phyloP scores from a whole-genome alignment of 495 filamentous ascomycete species.

The Penicillium malachiteum region DNA sequence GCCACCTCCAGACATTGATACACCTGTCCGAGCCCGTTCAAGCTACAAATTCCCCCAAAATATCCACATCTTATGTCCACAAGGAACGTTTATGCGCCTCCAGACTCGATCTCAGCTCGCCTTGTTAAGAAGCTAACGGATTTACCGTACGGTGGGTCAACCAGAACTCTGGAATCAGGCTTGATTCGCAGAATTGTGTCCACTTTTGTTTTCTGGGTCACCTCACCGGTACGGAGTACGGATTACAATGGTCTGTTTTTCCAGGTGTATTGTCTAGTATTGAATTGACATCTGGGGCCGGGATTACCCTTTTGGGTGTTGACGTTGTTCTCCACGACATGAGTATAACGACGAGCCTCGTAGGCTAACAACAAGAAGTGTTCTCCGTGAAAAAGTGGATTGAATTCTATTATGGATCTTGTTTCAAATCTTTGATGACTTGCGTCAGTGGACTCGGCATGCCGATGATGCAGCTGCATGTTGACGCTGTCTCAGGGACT shows the following conservation, averaged over 20 bases:
- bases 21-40: neutral
- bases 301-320: constrained; percentile 9
- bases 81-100: constrained; percentile 1
- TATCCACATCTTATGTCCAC: neutral
- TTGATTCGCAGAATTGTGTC: constrained; percentile 15
- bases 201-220: constrained; percentile 1
- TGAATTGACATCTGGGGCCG: constrained; percentile 6
- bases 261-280: neutral
- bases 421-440: neutral
- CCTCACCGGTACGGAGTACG: constrained; percentile 16
- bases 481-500: neutral
- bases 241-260: constrained; percentile 7
- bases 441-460: constrained; percentile 7
- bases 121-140: constrained; percentile 10
- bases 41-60: neutral
- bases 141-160: constrained; percentile 15
- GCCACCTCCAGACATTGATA: constrained; percentile 17
- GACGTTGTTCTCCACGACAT: constrained; percentile 2
- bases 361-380: neutral
- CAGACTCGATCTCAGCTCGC: constrained; percentile 24
- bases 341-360: constrained; percentile 3
- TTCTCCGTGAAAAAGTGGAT: neutral
- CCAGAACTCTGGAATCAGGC: constrained; percentile 1
- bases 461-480: constrained; percentile 9
- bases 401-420: neutral